Conservation (phyloP, 805 yeast genomes). For the Candida krabiensis region DNA sequence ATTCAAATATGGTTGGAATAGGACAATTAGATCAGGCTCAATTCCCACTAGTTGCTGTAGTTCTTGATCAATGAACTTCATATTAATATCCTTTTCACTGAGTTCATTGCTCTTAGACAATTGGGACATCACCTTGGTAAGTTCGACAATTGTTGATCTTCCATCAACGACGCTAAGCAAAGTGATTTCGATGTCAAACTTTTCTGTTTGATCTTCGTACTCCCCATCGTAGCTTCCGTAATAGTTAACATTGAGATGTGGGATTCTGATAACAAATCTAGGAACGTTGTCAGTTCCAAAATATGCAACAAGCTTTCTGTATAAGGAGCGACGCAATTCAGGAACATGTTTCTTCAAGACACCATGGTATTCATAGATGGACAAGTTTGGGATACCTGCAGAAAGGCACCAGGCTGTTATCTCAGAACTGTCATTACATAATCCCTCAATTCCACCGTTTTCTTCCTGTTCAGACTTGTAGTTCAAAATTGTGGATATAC, state of each 20-base stretch:
- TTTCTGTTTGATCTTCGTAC: slow-evolving; percentile 22
- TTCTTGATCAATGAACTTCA: slow-evolving; percentile 74
- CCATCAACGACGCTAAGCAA: slow-evolving; percentile 81
- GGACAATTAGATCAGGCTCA: slow-evolving; percentile 88
- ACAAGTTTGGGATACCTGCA: slow-evolving; percentile 72
- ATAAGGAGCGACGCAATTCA: slow-evolving; percentile 56
- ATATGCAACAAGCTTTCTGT: slow-evolving; percentile 61
- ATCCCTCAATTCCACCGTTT: slow-evolving; percentile 85
- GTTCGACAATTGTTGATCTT: slow-evolving; percentile 82
- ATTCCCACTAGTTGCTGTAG: slow-evolving; percentile 72
- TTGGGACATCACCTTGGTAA: slow-evolving; percentile 83
- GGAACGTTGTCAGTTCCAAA: slow-evolving; percentile 75
- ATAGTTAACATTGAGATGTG: slow-evolving; percentile 58
- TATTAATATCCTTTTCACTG: slow-evolving; percentile 63
- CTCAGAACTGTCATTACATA: slow-evolving; percentile 75
- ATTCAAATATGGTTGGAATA: slow-evolving; percentile 85
- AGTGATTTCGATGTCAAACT: slow-evolving; percentile 56
- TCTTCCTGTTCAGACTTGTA: slow-evolving; percentile 76
- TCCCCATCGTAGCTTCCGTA: slow-evolving; percentile 40
- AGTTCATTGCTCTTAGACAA: slow-evolving; percentile 63
- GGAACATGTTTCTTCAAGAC: slow-evolving; percentile 53
- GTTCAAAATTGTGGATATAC: slow-evolving; percentile 73
- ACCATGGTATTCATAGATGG: slow-evolving; percentile 81
- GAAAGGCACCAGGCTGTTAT: slow-evolving; percentile 85
- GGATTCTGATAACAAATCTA: slow-evolving; percentile 57